Conservation (phyloP, 345 rosid genomes). For the Passiflora organensis region DNA sequence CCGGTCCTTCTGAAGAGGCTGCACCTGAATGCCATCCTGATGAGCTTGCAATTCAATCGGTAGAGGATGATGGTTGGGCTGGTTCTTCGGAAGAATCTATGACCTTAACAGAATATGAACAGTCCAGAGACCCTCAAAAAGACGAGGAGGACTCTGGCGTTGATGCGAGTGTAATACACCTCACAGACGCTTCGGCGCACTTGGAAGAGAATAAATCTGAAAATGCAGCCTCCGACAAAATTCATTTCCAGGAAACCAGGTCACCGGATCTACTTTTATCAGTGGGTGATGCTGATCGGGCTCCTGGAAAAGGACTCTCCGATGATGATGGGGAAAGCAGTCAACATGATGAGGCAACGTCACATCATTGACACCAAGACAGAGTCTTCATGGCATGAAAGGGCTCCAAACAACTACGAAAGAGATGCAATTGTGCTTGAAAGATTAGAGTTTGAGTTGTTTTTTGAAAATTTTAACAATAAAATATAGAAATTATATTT, state of each 20-base stretch:
- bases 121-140: constrained; percentile 4
- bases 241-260: constrained; percentile 6
- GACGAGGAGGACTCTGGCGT: not conserved
- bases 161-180: not conserved
- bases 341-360: not conserved
- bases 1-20: constrained; percentile 7
- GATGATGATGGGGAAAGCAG: not conserved
- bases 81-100: constrained; percentile 12
- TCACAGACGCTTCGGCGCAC: not conserved
- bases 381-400: not conserved
- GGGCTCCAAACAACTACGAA: too few relatives aligned
- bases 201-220: constrained; percentile 20
- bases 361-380: not conserved
- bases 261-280: constrained; percentile 1
- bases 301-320: constrained; percentile 6
- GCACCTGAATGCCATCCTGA: constrained; percentile 9
- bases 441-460: too few relatives aligned
- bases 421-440: too few relatives aligned
- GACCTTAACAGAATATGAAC: constrained; percentile 5
- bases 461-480: too few relatives aligned
- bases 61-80: constrained; percentile 8
- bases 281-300: not conserved
- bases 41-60: constrained; percentile 18
- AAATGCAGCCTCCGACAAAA: constrained; percentile 4
- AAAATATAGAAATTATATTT: too few relatives aligned